Percentiles rank a stretch among this genome's conserved stretches.
These are phyloP conservation scores for Epicoccum sorghinum DNA, from an alignment of 2,329 filamentous ascomycete genomes.

Conservation along the genomic window DNA sequence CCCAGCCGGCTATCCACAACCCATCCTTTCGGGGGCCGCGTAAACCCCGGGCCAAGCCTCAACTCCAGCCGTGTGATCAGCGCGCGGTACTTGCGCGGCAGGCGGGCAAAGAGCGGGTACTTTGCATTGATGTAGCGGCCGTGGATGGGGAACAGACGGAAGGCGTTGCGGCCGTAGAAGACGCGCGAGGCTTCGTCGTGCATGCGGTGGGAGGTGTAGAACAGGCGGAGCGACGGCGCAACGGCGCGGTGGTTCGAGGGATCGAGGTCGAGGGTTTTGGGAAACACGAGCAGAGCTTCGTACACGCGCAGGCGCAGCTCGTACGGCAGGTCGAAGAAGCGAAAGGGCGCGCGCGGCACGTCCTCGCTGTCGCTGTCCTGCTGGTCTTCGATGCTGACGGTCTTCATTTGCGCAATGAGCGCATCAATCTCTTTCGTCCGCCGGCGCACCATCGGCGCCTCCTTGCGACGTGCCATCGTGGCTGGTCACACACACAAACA, in stretches of 20 bases:
- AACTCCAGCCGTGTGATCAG: constrained; percentile 70
- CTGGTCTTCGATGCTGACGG: constrained; percentile 25
- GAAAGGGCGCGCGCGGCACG: constrained; percentile 48
- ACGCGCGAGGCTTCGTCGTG: constrained; percentile 59
- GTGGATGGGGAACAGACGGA: constrained; percentile 60
- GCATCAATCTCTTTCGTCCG: constrained; percentile 36
- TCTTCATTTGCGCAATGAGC: constrained; percentile 33
- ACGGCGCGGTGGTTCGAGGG: constrained; percentile 69
- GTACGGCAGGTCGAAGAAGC: constrained; percentile 60
- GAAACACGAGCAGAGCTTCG: constrained; percentile 54
- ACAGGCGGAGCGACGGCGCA: constrained; percentile 66
- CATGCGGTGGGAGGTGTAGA: constrained; percentile 63
- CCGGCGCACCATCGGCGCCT: constrained; percentile 24
- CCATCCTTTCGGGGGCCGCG: constrained; percentile 72
- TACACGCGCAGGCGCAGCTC: constrained; percentile 61
- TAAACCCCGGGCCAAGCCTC: constrained; percentile 75
- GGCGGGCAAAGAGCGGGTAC: constrained; percentile 70
- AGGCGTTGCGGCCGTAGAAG: constrained; percentile 60
- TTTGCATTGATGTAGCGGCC: constrained; percentile 73
- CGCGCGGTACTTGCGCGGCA: constrained; percentile 65
- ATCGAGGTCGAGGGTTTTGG: constrained; percentile 68
- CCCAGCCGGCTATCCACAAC: constrained; percentile 69
- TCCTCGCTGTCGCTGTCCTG: constrained; percentile 11
- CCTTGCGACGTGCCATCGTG: constrained; percentile 22
- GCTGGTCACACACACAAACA: constrained; percentile 21